phyloP scores from a whole-genome alignment of 331 rosid species.

The Erythrophleum ivorense region DNA sequence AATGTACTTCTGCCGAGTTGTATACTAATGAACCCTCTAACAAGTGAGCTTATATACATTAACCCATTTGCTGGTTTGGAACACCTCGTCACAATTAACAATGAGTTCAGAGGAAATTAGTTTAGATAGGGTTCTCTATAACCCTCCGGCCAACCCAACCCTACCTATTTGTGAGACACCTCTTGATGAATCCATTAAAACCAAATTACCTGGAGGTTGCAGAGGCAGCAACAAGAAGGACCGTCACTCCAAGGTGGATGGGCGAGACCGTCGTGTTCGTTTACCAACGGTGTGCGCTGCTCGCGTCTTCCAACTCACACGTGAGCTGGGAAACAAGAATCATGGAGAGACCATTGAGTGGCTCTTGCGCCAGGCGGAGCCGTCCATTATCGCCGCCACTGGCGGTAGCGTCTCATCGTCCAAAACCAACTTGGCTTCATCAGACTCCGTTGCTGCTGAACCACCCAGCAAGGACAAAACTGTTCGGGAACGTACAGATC shows the following conservation, averaged over 20 bases:
- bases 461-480: not conserved
- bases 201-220: not conserved
- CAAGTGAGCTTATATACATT: not conserved
- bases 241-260: slow-evolving; percentile 46
- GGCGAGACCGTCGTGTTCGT: slow-evolving; percentile 49
- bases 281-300: slow-evolving; percentile 49
- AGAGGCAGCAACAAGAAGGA: slow-evolving; percentile 10
- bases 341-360: slow-evolving; percentile 59
- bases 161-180: not conserved
- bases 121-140: not conserved
- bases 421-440: not conserved
- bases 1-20: not conserved
- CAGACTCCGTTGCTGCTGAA: not conserved
- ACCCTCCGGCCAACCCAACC: not conserved
- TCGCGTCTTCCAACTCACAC: slow-evolving; percentile 53
- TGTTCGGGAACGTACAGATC: not conserved
- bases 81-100: not conserved
- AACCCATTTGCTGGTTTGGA: not conserved
- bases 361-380: slow-evolving; percentile 53
- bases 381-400: slow-evolving; percentile 33
- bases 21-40: too few relatives aligned
- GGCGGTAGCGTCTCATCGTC: not conserved
- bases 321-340: slow-evolving; percentile 48
- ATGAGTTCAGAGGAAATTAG: not conserved
- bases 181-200: not conserved